These are phyloP conservation scores for Solanum lycopersicoides DNA, from an alignment of 257 asterid genomes.

Conservation along the genomic window DNA sequence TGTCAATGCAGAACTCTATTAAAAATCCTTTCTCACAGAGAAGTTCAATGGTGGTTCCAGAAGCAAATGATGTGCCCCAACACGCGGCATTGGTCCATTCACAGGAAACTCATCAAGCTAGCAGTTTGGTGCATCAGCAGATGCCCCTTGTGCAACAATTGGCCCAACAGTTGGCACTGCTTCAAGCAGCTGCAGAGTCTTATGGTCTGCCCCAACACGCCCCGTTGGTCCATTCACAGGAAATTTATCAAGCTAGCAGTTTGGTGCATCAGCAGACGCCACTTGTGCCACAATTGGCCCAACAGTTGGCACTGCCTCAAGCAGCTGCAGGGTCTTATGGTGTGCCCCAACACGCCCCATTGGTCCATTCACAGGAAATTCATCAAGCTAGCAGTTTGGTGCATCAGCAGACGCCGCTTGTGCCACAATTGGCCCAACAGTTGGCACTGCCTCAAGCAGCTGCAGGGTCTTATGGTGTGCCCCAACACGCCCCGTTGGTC, in stretches of 20 bases:
- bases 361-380: slow-evolving; percentile 7
- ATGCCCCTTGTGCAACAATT: slow-evolving; percentile 16
- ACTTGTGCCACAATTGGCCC: slow-evolving; percentile 17
- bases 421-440: slow-evolving; percentile 21
- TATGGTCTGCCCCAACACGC: slow-evolving; percentile 9
- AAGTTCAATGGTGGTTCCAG: slow-evolving; percentile 14
- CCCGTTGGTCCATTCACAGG: slow-evolving; percentile 5
- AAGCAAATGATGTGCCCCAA: slow-evolving; percentile 11
- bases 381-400: slow-evolving; percentile 1
- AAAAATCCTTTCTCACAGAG: slow-evolving; percentile 81
- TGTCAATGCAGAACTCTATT: slow-evolving; percentile 41
- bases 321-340: slow-evolving; percentile 9
- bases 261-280: slow-evolving; percentile 19
- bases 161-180: slow-evolving; percentile 13
- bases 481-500: slow-evolving; percentile 3
- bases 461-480: slow-evolving; percentile 2
- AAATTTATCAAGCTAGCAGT: background rate
- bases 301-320: slow-evolving; percentile 14
- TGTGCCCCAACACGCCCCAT: slow-evolving; percentile 3
- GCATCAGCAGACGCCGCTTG: slow-evolving; percentile 15
- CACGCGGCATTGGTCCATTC: slow-evolving; percentile 1
- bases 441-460: slow-evolving; percentile 14
- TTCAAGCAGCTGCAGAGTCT: slow-evolving; percentile 10
- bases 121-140: slow-evolving; percentile 14
- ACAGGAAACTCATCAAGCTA: slow-evolving; percentile 4